These are phyloP conservation scores for Solanum sitiens DNA, from an alignment of 257 asterid species.

Conservation along the genomic window DNA sequence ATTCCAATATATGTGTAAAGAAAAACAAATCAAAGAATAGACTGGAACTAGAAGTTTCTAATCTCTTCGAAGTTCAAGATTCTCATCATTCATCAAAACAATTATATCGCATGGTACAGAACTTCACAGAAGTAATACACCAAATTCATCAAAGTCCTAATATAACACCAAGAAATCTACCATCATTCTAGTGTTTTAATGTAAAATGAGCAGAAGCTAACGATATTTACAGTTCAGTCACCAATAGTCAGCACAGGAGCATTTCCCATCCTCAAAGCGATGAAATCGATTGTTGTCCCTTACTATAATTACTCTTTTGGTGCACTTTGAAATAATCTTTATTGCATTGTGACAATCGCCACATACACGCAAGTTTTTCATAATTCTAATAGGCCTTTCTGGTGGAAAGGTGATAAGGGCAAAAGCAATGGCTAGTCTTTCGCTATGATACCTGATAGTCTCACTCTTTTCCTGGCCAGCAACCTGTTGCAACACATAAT, in stretches of 20 bases:
- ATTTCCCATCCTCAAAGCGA: slow-evolving; percentile 53
- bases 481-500: slow-evolving; percentile 44
- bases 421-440: slow-evolving; percentile 83
- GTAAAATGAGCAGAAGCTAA: background rate
- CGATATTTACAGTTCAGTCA: slow-evolving; percentile 12
- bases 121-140: background rate
- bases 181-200: background rate
- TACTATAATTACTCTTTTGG: slow-evolving; percentile 48
- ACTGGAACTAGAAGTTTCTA: background rate
- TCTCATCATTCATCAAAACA: background rate
- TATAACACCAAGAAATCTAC: background rate
- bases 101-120: background rate
- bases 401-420: slow-evolving; percentile 53
- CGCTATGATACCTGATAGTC: slow-evolving; percentile 66
- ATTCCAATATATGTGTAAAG: background rate
- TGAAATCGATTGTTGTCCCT: slow-evolving; percentile 87
- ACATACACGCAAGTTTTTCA: slow-evolving; percentile 81
- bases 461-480: slow-evolving; percentile 53
- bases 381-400: slow-evolving; percentile 56
- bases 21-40: background rate
- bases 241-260: slow-evolving; percentile 91
- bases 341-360: slow-evolving; percentile 83
- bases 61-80: background rate
- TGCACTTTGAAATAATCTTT: slow-evolving; percentile 57
- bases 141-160: background rate